These are phyloP conservation scores for Aphanomyces invadans DNA, from an alignment of 352 stramenopile genomes.

Conservation along the genomic window DNA sequence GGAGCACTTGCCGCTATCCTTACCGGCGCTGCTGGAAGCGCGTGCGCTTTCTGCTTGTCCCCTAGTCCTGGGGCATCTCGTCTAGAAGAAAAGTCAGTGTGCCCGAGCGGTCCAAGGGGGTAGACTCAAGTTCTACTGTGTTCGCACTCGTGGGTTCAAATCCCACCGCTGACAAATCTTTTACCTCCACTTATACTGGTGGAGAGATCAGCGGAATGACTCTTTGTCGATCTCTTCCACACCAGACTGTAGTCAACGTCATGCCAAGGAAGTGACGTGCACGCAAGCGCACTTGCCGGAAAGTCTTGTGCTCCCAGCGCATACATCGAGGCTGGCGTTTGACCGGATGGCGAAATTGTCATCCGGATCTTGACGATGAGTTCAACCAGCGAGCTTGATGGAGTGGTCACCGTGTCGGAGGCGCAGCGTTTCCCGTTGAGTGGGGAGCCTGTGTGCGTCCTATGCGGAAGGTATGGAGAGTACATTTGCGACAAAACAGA, in stretches of 20 bases:
- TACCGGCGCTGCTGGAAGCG: too few relatives aligned
- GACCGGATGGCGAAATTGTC: neutral
- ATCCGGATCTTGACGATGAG: neutral
- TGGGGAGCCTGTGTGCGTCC: conserved; percentile 40
- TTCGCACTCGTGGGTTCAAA: conserved; percentile 43
- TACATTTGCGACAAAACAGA: conserved; percentile 78
- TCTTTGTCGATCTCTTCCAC: neutral
- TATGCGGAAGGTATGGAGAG: conserved; percentile 64
- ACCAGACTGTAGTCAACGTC: neutral
- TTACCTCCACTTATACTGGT: conserved; percentile 11
- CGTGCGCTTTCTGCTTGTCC: too few relatives aligned
- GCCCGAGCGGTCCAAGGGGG: conserved; percentile 32
- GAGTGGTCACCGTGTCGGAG: conserved; percentile 28
- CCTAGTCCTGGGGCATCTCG: too few relatives aligned
- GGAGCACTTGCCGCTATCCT: too few relatives aligned
- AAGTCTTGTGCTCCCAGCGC: too few relatives aligned
- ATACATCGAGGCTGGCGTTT: too few relatives aligned
- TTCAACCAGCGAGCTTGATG: neutral
- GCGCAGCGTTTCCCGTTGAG: conserved; percentile 33
- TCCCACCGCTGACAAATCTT: conserved; percentile 29
- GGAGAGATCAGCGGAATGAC: too few relatives aligned
- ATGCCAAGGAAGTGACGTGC: too few relatives aligned
- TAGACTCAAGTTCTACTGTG: conserved; percentile 46
- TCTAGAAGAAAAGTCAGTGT: conserved; percentile 27
- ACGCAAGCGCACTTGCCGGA: too few relatives aligned